Evolutionary conservation across 768 basidiomycete genomes (phyloP), one percentile per base, ranked within the genome.

Genomic region (Crassisporium funariophilum): DNA sequence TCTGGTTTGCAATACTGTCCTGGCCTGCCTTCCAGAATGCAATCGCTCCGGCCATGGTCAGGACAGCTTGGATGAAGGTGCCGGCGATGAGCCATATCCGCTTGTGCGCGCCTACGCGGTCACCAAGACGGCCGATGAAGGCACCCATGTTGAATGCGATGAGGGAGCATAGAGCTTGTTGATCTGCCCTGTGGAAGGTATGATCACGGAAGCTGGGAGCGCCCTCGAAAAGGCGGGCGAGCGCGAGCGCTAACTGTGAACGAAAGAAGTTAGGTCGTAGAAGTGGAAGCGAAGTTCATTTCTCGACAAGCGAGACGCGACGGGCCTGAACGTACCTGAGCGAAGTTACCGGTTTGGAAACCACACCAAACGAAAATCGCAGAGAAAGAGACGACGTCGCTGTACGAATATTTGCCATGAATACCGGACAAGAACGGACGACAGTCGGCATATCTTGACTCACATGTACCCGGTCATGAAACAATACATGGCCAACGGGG

Each of bases 291-390:
- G n/a, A n/a, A 7, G 20, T 50, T 16, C 36, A 25, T 35, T 16
- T 21, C 11, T 17, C 24, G 19, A 35, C 19, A 24, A 27, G 43
- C n/a, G 9, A 41, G 20, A 44, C 10, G 31, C 9, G 15, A 27
- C 29, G 35, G 22, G 37, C 23, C 4, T 41, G 17, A 17, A 55
- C 67, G 46, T 56, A 84, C 83, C 71, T 86, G 84, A 8, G 81
- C 74, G 53, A 81, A 81, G 60, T 88, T 88, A 41, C 86, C 88
- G 0, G 88, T 91, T 65, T 91, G 89, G 65, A 91, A 91, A 11
- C 84, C 88, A 63, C 84, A 87, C 88, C 90, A 92, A 10, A 91
- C 81, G 63, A 83, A 91, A 37, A 89, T 71, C 2, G 90, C 85
- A 35, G 86, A 81, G 70, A 91, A 91, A 3, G 81, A 82, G 21